These are phyloP conservation scores for Linum usitatissimum DNA, from an alignment of 345 rosid species.

Conservation along the genomic window DNA sequence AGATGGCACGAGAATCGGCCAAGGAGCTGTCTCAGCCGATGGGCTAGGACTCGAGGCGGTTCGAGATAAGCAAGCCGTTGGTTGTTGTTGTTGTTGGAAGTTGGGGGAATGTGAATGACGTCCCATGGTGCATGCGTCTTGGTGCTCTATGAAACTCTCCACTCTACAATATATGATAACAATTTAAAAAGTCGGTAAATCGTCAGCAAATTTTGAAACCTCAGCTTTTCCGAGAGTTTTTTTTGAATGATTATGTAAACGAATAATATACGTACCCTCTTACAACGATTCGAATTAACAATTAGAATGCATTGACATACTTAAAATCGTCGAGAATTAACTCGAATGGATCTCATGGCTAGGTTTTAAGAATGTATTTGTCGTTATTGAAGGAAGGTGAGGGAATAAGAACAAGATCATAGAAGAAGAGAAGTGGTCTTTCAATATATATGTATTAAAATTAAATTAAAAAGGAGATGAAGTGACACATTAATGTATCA, in stretches of 20 bases:
- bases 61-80: constrained; percentile 38
- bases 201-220: too few relatives aligned
- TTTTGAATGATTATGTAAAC: too few relatives aligned
- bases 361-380: constrained; percentile 2
- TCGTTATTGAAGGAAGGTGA: constrained; percentile 9
- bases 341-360: too few relatives aligned
- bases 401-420: constrained; percentile 8
- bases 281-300: too few relatives aligned
- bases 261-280: too few relatives aligned
- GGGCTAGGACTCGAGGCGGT: constrained; percentile 61
- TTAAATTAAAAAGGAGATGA: not conserved
- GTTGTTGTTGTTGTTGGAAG: constrained; percentile 34
- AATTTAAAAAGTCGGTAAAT: too few relatives aligned
- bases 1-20: not conserved
- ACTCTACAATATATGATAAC: constrained; percentile 33
- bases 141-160: constrained; percentile 97
- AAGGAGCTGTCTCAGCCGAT: constrained; percentile 31
- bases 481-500: constrained; percentile 6
- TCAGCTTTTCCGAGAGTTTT: too few relatives aligned
- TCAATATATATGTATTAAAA: constrained; percentile 7
- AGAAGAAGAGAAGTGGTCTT: constrained; percentile 12
- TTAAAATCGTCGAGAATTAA: too few relatives aligned
- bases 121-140: constrained; percentile 71
- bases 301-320: too few relatives aligned
- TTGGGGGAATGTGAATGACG: constrained; percentile 20